A percentile compares a stretch with the other conserved stretches of the same genome.
These are phyloP conservation scores for Exophiala sp. DNA, from an alignment of 2,329 filamentous ascomycete genomes.

Conservation along the genomic window DNA sequence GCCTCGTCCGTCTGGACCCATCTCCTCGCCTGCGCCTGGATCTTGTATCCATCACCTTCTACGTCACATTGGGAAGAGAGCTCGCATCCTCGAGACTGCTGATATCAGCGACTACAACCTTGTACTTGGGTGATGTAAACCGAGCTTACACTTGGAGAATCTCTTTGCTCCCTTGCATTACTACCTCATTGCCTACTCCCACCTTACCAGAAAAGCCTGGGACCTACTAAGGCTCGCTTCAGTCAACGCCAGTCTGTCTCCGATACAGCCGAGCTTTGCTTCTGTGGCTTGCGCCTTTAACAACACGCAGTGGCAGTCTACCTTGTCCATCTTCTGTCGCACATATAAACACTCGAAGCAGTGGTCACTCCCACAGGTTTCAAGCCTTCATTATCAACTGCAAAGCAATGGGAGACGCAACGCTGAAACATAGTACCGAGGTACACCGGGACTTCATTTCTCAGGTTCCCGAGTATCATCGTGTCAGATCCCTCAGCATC, in stretches of 20 bases:
- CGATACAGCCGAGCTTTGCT: not conserved
- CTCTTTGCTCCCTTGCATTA: too few relatives aligned
- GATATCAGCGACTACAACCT: not conserved
- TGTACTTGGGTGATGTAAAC: not conserved
- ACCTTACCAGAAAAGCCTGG: too few relatives aligned
- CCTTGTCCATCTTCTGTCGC: not conserved
- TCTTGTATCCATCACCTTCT: too few relatives aligned
- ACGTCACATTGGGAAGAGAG: too few relatives aligned
- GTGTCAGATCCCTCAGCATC: conserved; percentile 15
- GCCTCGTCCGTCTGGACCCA: not conserved
- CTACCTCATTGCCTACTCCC: too few relatives aligned
- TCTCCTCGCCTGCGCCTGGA: too few relatives aligned
- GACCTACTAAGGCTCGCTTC: not conserved
- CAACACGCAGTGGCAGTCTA: too few relatives aligned
- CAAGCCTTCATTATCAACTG: not conserved
- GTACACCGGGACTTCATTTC: conserved; percentile 21
- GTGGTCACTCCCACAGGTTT: not conserved
- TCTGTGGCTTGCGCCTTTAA: not conserved
- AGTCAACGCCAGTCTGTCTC: not conserved
- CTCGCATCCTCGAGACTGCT: not conserved
- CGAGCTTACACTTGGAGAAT: not conserved
- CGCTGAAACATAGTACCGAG: conserved; percentile 12
- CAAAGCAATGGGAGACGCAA: conserved; percentile 14
- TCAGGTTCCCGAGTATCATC: conserved; percentile 19
- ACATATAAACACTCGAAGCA: not conserved